Base-by-base conservation (phyloP, 2,329 filamentous ascomycete genomes). In the Aureobasidium vineae region DNA sequence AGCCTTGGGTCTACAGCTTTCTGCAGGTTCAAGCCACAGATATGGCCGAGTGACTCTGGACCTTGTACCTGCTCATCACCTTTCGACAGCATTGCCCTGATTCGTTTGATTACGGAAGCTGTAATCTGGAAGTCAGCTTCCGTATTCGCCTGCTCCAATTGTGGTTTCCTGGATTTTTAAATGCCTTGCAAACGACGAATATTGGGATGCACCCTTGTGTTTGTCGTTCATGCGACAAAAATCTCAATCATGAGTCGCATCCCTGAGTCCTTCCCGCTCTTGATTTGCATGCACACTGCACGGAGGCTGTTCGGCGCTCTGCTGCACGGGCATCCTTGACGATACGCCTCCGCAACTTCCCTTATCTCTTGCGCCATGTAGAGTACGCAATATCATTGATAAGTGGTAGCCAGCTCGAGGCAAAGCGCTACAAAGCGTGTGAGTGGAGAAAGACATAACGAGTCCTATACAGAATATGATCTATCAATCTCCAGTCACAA, bases 1-100 rank as follows among this genome's bases (percentile, higher is more conserved):
- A 47, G 41, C 41, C n/a, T 36, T 28, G 54, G 54, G 43, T 61
- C 57, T 49, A 23, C 28, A 47, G 57, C 41, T 38, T 61, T 26
- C 57, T 61, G 57, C 56, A 61, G 43, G 57, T 49, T n/a, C 26
- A 49, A 43, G 57, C 57, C 57, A 61, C 57, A 61, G 43, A 60
- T 47, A 60, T 47, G 56, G 56, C 56, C 41, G 31, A 28, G 19
- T 61, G 57, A 49, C 43, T 47, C 40, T 61, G 41, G 41, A 33
- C 26, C 28, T 38, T 61, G 57, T 61, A 61, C 43, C 57, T 49
- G 41, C 43, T 49, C 31, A 61, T 38, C 40, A 19, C 54, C 54
- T 31, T 49, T 23, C 13, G 10, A 19, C 11, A 61, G 2, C 8
- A 16, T 8, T 61, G 13, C 8, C 19, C 13, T 13, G 13, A 61